Evolutionary conservation across 2,329 filamentous ascomycete species (phyloP).

Genomic region (Penicillium sp.): DNA sequence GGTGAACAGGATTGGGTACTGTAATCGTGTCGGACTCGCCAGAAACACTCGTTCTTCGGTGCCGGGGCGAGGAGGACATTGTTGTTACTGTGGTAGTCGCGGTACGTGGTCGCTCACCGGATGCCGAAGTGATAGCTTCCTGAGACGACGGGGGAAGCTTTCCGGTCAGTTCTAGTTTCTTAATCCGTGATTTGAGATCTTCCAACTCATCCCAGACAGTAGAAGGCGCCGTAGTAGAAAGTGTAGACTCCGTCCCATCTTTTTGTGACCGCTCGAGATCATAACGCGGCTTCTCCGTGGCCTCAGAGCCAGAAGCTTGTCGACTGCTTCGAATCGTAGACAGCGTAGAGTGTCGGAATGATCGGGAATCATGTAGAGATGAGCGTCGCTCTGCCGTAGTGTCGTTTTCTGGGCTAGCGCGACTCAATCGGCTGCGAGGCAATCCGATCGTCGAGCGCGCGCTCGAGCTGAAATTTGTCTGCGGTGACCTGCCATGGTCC

Average conservation of each 20-base stretch:
- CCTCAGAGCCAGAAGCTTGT: slow-evolving; percentile 41
- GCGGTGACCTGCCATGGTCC: slow-evolving; percentile 40
- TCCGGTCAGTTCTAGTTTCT: slow-evolving; percentile 85
- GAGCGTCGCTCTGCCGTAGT: slow-evolving; percentile 36
- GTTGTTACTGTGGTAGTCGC: slow-evolving; percentile 91
- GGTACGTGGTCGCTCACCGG: slow-evolving; percentile 83
- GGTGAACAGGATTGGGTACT: slow-evolving; percentile 65
- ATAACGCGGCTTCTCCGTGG: slow-evolving; percentile 38
- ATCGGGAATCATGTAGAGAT: slow-evolving; percentile 40
- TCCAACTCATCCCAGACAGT: slow-evolving; percentile 98
- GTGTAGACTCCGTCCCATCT: slow-evolving; percentile 82
- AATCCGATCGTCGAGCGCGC: slow-evolving; percentile 43
- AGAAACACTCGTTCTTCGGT: slow-evolving; percentile 57
- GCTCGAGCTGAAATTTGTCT: slow-evolving; percentile 37
- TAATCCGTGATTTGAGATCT: slow-evolving; percentile 90
- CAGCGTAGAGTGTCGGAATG: slow-evolving; percentile 39
- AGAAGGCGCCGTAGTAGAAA: slow-evolving; percentile 85
- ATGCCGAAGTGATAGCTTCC: slow-evolving; percentile 74
- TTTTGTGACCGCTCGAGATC: slow-evolving; percentile 42
- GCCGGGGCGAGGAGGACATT: slow-evolving; percentile 86
- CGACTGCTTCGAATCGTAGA: slow-evolving; percentile 43
- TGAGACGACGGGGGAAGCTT: slow-evolving; percentile 83
- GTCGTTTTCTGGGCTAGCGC: slow-evolving; percentile 40
- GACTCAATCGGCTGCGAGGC: slow-evolving; percentile 43
- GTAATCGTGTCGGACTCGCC: slow-evolving; percentile 43